Base-by-base conservation (phyloP, 179 eudicot genomes). In the Beta lomatogona region DNA sequence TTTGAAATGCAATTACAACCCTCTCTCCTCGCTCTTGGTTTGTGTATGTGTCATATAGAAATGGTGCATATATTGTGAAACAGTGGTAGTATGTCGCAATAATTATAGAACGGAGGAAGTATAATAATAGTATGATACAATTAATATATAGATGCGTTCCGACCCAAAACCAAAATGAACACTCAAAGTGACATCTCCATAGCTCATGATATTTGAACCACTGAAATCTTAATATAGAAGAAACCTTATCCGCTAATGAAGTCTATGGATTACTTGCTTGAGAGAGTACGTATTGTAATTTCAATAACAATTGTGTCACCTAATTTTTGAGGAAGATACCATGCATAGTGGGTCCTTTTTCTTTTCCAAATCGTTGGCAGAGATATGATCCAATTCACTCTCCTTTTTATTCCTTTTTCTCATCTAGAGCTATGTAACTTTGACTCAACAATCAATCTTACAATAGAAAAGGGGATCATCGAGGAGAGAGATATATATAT, bases 401-500 rank as follows among this genome's bases (percentile, higher is more conserved):
- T 53, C n/a, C 68, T 77, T 66, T 78, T 67, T 44, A 72, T 48
- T 83, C 79, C 68, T 80, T 79, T 85, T 63, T 81, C 73, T 76
- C 46, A 50, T 68, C 65, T 78, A 67, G 59, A 66, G 53, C 71
- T 16, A 83, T 79, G 81, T 81, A 84, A 79, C 83, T 85, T 87
- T 90, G 93, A 85, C 90, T 86, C 87, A 83, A 88, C 85, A 84
- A 85, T 85, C 86, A 86, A 7, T 21, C 83, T 79, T 79, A 46
- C 59, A 72, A 82, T 66, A 76, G 64, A 81, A 55, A 21, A 74
- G 66, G 74, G 75, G 31, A 80, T 73, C 57, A 25, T 6, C 57
- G 31, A 55, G 15, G 22, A 11, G 0, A n/a, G 0, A 0, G n/a
- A 36, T 36, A 36, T 36, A 36, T 36, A 36, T 3, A 25, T 16